Conservation (phyloP, 805 yeast genomes). For the Kodamaea leandrae region DNA sequence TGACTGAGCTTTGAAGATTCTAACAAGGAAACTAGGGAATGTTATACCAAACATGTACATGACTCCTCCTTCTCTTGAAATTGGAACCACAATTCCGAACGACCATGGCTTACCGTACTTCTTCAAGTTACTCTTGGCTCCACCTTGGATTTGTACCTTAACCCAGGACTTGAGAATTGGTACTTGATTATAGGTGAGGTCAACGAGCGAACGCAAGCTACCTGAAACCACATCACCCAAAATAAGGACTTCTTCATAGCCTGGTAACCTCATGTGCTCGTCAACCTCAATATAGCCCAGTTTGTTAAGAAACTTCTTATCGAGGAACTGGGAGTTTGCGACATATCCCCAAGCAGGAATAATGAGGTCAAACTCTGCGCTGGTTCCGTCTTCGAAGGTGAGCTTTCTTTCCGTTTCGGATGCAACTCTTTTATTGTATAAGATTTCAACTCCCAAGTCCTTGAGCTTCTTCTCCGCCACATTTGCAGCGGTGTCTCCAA, state of each 20-base stretch:
- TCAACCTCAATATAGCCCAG: conserved; percentile 31
- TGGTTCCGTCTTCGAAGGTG: conserved; percentile 18
- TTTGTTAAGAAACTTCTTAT: conserved; percentile 19
- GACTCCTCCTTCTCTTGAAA: conserved; percentile 36
- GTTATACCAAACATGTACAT: conserved; percentile 29
- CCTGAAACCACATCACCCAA: conserved; percentile 34
- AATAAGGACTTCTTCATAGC: conserved; percentile 27
- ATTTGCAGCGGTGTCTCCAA: conserved; percentile 15
- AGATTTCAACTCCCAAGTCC: conserved; percentile 21
- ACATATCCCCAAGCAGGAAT: conserved; percentile 22
- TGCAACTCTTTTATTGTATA: conserved; percentile 18
- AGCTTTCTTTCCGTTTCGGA: conserved; percentile 12
- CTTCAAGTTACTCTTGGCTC: conserved; percentile 10
- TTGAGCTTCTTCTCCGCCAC: conserved; percentile 18
- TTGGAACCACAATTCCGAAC: conserved; percentile 26
- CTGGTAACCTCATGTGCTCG: conserved; percentile 23
- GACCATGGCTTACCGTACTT: conserved; percentile 12
- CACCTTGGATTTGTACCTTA: conserved; percentile 15
- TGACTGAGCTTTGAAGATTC: conserved; percentile 25
- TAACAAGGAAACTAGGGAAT: conserved; percentile 29
- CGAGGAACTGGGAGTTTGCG: conserved; percentile 37
- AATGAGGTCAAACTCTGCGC: conserved; percentile 26
- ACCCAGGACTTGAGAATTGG: conserved; percentile 15
- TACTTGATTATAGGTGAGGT: conserved; percentile 23
- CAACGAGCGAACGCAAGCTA: conserved; percentile 23